phyloP scores from a whole-genome alignment of 208 protist species.

The Acanthamoeba lenticulata region DNA sequence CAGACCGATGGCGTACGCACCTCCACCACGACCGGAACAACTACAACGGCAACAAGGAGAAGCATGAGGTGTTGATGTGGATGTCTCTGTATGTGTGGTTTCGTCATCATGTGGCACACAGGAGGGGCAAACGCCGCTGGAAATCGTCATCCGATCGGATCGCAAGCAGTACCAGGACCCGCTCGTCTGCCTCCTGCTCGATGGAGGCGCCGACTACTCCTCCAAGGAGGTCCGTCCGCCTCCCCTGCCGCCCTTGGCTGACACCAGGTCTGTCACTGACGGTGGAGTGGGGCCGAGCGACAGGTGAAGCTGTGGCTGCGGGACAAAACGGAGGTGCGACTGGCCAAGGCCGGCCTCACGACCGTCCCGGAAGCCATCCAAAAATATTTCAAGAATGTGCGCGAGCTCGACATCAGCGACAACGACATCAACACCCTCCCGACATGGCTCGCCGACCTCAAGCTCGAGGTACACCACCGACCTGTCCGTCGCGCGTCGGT shows the following conservation, averaged over 20 bases:
- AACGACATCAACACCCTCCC: constrained; percentile 32
- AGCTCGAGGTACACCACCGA: constrained; percentile 54
- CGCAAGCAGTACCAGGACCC: constrained; percentile 5
- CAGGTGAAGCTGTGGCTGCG: neutral
- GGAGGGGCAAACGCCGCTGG: neutral
- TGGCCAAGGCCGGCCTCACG: constrained; percentile 12
- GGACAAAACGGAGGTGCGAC: neutral
- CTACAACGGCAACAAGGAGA: too few relatives aligned
- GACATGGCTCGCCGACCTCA: constrained; percentile 18
- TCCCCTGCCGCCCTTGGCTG: too few relatives aligned
- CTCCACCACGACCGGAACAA: too few relatives aligned
- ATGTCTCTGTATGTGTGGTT: neutral
- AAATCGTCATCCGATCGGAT: neutral
- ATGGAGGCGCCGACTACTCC: neutral
- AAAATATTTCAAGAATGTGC: constrained; percentile 34
- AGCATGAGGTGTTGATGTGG: too few relatives aligned
- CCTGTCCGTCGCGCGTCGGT: too few relatives aligned
- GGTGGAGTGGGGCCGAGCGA: too few relatives aligned
- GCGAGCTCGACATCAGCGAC: constrained; percentile 14
- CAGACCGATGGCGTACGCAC: neutral
- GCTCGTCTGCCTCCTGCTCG: neutral
- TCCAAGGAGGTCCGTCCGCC: neutral
- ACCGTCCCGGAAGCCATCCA: neutral
- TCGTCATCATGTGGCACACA: neutral
- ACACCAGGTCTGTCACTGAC: too few relatives aligned